These are phyloP conservation scores for Dillenia suffruticosa DNA, from an alignment of 164 flowering plant genomes.

Conservation along the genomic window DNA sequence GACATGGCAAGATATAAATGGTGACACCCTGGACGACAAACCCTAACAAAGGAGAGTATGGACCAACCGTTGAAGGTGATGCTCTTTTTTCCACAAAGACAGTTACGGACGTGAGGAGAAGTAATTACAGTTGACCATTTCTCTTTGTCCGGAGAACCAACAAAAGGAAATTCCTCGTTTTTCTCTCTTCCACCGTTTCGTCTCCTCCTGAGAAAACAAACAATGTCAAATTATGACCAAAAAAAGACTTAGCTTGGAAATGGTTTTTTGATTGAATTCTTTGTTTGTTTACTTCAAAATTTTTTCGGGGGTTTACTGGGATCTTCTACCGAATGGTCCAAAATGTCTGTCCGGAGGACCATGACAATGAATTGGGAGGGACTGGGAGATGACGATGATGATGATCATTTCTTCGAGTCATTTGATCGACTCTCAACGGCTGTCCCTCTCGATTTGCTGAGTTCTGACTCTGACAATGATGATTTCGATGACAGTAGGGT, in stretches of 20 bases:
- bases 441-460: conserved; percentile 34
- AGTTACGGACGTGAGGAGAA: conserved; percentile 2
- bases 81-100: neutral
- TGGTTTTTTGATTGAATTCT: neutral
- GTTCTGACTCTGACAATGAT: conserved; percentile 56
- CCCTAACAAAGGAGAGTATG: too few species aligned
- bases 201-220: conserved; percentile 1
- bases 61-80: too few species aligned
- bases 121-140: neutral
- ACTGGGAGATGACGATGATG: conserved; percentile 50
- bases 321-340: conserved; percentile 6
- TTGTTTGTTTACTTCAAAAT: neutral
- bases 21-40: too few species aligned
- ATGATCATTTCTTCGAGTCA: conserved; percentile 66
- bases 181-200: conserved; percentile 27
- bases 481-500: conserved; percentile 60
- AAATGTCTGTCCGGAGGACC: conserved; percentile 33
- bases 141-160: neutral
- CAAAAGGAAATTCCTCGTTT: conserved; percentile 18
- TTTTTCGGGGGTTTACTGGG: neutral
- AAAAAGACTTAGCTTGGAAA: too few species aligned
- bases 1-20: too few species aligned
- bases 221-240: neutral
- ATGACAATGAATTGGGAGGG: conserved; percentile 63
- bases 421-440: conserved; percentile 50